These are phyloP conservation scores for Globisporangium alternatum DNA, from an alignment of 352 stramenopile genomes.

Conservation along the genomic window DNA sequence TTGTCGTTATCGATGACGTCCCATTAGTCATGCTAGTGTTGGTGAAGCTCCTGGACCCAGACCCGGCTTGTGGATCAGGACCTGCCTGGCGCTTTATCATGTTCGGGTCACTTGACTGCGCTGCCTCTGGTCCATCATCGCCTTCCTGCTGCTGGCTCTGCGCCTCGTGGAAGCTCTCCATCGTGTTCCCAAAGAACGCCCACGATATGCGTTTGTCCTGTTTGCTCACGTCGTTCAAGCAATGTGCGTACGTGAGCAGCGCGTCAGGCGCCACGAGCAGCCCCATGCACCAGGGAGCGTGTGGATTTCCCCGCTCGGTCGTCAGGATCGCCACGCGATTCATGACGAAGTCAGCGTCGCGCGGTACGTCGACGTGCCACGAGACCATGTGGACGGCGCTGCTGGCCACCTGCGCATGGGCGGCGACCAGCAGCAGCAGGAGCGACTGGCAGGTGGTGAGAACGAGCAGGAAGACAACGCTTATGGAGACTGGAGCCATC, in stretches of 20 bases:
- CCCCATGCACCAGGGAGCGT: conserved; percentile 27
- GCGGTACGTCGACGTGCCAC: conserved; percentile 7
- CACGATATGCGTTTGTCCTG: conserved; percentile 13
- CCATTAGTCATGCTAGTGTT: neutral
- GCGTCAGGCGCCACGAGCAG: conserved; percentile 29
- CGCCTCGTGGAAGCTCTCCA: conserved; percentile 8
- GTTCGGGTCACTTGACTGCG: neutral
- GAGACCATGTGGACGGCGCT: conserved; percentile 4
- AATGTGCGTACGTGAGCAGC: conserved; percentile 32
- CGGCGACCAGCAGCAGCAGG: neutral
- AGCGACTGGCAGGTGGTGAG: neutral
- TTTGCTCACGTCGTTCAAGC: conserved; percentile 8
- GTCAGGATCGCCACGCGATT: conserved; percentile 27
- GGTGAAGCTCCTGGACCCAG: neutral
- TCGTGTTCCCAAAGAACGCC: conserved; percentile 28
- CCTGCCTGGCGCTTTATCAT: neutral
- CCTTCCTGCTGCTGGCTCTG: neutral
- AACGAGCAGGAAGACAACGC: neutral
- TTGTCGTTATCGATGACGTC: neutral
- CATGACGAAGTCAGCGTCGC: neutral
- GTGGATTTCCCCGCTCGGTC: conserved; percentile 3
- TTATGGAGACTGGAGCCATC: conserved; percentile 6
- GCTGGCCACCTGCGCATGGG: neutral
- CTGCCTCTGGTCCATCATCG: neutral
- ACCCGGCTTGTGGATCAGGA: too few relatives aligned